Base-by-base conservation (phyloP, 805 yeast genomes). In the Kodamaea kakaduensis region DNA sequence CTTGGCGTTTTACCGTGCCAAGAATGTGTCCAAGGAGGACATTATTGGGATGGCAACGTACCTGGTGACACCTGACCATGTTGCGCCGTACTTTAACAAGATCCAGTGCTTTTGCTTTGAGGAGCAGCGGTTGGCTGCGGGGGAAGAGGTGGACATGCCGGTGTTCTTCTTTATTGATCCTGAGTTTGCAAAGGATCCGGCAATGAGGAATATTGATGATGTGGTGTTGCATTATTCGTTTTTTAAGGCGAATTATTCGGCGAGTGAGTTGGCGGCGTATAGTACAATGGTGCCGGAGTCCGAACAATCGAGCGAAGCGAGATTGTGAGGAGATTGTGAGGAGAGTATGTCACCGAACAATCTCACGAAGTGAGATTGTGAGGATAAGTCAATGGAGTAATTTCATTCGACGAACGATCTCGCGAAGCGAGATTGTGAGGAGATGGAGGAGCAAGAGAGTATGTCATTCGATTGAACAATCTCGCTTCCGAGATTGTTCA, bases 141-240 rank as follows among this genome's bases (percentile, higher is more conserved):
- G 97, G 6, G 98, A 93, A 61, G 97, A 93, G 56, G 95, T 93
- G 12, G 98, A 93, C 56, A 93, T 93, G 98, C 98, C 98, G 0
- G 86, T 93, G 6, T 93, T 93, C 64, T 93, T 89, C 73, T 89
- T 89, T 59, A 85, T 89, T 29, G 97, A 89, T 56, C 97, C 97
- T 0, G 97, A 89, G 47, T 90, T 84, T 59, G 93, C 93, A 29
- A 78, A 80, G 40, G 97, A 89, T 55, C 97, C 98, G 4, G 71
- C 78, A 21, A 86, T 93, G 94, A 77, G 89, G 58, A 84, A 86
- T 51, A 80, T 89, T 25, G 89, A 87, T 48, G 96, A 89, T 58
- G 76, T 90, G 30, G 86, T 88, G 8, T 72, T 93, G 51, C 95
- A 90, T 62, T 90, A 90, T 59, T 85, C 97, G 0, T 90, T 90